Conservation (phyloP, 1,139 yeast genomes). For the Pneumocystis carinii region DNA sequence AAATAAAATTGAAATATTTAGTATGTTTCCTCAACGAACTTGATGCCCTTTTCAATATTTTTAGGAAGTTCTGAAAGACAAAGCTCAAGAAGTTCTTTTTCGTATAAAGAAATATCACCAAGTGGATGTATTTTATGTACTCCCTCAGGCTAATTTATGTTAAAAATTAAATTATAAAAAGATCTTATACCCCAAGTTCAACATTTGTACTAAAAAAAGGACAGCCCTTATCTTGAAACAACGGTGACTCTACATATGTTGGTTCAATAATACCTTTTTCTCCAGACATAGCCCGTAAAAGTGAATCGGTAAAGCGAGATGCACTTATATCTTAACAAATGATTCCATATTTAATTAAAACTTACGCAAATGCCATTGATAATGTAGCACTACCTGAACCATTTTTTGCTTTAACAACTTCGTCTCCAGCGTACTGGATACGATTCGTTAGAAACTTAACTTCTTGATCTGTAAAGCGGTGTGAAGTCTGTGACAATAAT, state of each 20-base stretch:
- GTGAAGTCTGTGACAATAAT: constrained; percentile 57
- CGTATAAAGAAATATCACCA: constrained; percentile 68
- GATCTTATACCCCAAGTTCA: constrained; percentile 40
- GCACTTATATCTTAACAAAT: constrained; percentile 5
- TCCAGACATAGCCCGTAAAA: constrained; percentile 40
- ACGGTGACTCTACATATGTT: constrained; percentile 36
- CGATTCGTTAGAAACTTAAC: constrained; percentile 69
- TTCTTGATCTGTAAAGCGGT: constrained; percentile 36
- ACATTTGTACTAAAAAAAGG: constrained; percentile 91
- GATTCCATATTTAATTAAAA: constrained; percentile 25
- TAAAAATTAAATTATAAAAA: not conserved
- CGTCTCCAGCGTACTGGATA: constrained; percentile 98
- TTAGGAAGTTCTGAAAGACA: constrained; percentile 33
- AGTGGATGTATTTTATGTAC: constrained; percentile 63
- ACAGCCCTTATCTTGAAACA: constrained; percentile 69
- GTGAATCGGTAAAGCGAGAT: constrained; percentile 27
- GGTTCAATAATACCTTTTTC: constrained; percentile 39
- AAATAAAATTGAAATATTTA: not conserved
- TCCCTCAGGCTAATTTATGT: constrained; percentile 36
- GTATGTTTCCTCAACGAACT: not conserved
- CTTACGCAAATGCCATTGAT: constrained; percentile 98
- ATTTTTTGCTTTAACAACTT: constrained; percentile 94
- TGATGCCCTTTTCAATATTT: constrained; percentile 52
- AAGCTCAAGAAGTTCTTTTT: constrained; percentile 45
- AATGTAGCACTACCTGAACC: constrained; percentile 99